Conservation (phyloP, 306 rosid genomes). For the Quercus ilex region DNA sequence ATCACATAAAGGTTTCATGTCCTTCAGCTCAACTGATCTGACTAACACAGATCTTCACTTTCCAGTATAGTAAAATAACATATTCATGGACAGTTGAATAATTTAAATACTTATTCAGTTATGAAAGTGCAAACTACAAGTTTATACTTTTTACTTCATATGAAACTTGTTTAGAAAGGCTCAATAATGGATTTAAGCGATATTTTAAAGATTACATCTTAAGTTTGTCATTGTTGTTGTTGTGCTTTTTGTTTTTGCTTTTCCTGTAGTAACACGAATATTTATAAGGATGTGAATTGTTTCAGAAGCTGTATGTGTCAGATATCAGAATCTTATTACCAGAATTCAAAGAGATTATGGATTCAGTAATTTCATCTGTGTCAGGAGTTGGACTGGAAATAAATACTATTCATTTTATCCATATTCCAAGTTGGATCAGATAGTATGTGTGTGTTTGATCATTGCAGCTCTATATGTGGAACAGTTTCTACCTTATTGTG, state of each 20-base stretch:
- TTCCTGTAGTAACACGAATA: too few species aligned
- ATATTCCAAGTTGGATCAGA: background rate
- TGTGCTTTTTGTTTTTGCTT: too few species aligned
- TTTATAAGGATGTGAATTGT: background rate
- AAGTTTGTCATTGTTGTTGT: background rate
- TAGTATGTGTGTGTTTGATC: background rate
- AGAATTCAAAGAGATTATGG: background rate
- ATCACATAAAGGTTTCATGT: conserved; percentile 66
- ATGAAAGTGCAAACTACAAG: background rate
- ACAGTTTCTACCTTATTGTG: background rate
- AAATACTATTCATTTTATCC: background rate
- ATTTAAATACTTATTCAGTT: background rate
- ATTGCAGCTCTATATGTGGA: background rate
- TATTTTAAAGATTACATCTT: background rate
- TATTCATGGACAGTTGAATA: background rate
- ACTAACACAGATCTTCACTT: background rate
- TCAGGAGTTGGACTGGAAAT: background rate
- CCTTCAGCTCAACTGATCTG: conserved; percentile 16
- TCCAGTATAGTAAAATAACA: background rate
- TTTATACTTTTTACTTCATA: background rate
- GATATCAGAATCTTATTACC: background rate
- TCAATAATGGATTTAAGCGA: background rate
- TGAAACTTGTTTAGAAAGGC: background rate
- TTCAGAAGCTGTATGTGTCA: background rate
- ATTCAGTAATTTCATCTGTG: background rate